A percentile compares a stretch with the other conserved stretches of the same genome.
Evolutionary conservation across 345 rosid species (phyloP).

Genomic region (Eucalyptus cloeziana): DNA sequence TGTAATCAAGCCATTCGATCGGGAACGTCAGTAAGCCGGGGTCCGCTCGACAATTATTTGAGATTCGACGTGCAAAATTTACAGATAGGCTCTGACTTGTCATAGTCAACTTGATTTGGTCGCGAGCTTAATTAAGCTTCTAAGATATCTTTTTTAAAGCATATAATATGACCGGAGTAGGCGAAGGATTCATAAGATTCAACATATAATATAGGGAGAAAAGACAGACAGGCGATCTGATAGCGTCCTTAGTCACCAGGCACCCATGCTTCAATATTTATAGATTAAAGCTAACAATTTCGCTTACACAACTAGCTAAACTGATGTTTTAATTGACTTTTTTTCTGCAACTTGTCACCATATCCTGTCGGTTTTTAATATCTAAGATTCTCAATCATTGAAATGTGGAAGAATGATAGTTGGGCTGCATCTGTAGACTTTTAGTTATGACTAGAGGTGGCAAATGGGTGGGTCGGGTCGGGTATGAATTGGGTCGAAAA

Average conservation of each 20-base stretch:
- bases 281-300: too few relatives aligned
- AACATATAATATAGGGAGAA: neutral
- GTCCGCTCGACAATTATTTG: neutral
- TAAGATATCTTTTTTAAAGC: neutral
- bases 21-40: too few relatives aligned
- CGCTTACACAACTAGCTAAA: neutral
- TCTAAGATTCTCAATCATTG: neutral
- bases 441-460: too few relatives aligned
- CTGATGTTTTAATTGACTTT: neutral
- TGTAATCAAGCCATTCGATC: neutral
- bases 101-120: neutral
- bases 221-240: neutral
- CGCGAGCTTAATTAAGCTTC: neutral
- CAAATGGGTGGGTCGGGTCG: too few relatives aligned
- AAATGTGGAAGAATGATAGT: neutral
- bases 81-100: neutral
- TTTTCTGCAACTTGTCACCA: neutral
- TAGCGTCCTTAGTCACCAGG: neutral
- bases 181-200: neutral
- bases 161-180: neutral
- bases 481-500: too few relatives aligned
- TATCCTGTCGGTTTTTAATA: too few relatives aligned
- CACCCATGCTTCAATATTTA: neutral
- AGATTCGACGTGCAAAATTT: neutral
- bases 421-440: neutral